Evolutionary conservation across 768 basidiomycete species (phyloP).

Genomic region (Suillus subaureus): DNA sequence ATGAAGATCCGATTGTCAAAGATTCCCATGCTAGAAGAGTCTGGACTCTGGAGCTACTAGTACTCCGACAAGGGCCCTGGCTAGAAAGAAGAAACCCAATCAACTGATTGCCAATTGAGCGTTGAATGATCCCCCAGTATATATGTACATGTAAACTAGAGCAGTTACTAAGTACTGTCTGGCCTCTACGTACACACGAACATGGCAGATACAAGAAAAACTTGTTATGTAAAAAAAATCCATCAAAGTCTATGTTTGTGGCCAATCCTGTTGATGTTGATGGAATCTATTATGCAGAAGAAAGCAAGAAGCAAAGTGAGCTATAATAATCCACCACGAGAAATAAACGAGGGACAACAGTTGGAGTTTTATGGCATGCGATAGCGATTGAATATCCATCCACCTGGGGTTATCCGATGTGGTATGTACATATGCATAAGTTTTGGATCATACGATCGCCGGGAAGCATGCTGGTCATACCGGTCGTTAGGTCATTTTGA

Average conservation of each 20-base stretch:
- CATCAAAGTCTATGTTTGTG: constrained; percentile 4
- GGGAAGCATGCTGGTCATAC: not conserved
- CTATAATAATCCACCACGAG: not conserved
- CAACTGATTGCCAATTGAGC: not conserved
- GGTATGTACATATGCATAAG: constrained; percentile 3
- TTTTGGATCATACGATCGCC: not conserved
- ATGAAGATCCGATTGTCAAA: not conserved
- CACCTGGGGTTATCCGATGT: constrained; percentile 2
- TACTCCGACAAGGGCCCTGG: too few species aligned
- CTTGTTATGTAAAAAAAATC: not conserved
- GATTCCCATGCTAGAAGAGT: not conserved
- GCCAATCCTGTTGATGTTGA: not conserved
- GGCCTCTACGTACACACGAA: not conserved
- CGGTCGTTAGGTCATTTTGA: constrained; percentile 4
- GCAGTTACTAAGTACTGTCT: not conserved
- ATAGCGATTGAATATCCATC: not conserved
- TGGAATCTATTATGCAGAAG: not conserved
- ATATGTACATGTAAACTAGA: not conserved
- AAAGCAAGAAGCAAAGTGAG: not conserved
- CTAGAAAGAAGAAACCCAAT: not conserved
- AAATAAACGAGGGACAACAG: constrained; percentile 1
- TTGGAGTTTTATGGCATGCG: not conserved
- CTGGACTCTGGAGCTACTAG: not conserved
- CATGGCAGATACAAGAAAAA: not conserved
- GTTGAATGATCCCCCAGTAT: not conserved